These are phyloP conservation scores for Chaetomiaceae sp. DNA, from an alignment of 2,329 filamentous ascomycete genomes.

Conservation along the genomic window DNA sequence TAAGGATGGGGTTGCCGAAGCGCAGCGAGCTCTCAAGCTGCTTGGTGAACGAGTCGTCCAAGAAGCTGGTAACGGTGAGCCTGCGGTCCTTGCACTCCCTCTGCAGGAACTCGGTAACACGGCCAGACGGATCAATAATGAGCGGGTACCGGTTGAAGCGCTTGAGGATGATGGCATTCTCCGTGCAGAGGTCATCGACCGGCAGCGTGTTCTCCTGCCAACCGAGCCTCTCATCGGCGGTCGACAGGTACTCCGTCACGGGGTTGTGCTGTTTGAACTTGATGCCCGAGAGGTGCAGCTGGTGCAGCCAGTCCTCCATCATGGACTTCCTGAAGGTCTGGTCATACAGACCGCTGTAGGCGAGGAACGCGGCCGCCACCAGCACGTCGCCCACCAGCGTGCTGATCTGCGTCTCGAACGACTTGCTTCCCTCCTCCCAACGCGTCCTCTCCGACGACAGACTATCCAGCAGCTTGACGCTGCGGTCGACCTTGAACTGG, in stretches of 20 bases:
- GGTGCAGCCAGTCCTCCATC: conserved; percentile 95
- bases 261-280: conserved; percentile 91
- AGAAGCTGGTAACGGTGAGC: conserved; percentile 93
- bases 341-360: conserved; percentile 94
- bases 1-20: conserved; percentile 97
- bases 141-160: conserved; percentile 97
- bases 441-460: conserved; percentile 86
- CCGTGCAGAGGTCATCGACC: conserved; percentile 95
- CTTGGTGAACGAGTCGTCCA: conserved; percentile 97
- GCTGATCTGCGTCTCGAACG: conserved; percentile 95
- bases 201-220: conserved; percentile 95
- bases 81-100: conserved; percentile 91
- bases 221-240: conserved; percentile 85
- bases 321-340: conserved; percentile 97
- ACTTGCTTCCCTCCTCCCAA: conserved; percentile 97
- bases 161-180: conserved; percentile 96
- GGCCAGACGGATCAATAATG: conserved; percentile 95
- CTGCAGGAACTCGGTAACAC: conserved; percentile 90
- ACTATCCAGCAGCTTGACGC: conserved; percentile 88
- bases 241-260: conserved; percentile 93
- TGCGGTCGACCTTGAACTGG: conserved; percentile 96
- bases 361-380: conserved; percentile 93
- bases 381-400: conserved; percentile 94
- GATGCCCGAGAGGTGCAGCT: conserved; percentile 89
- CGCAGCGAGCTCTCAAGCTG: conserved; percentile 94